Base-by-base conservation (phyloP, 768 basidiomycete species). In the Podaxis sp. region DNA sequence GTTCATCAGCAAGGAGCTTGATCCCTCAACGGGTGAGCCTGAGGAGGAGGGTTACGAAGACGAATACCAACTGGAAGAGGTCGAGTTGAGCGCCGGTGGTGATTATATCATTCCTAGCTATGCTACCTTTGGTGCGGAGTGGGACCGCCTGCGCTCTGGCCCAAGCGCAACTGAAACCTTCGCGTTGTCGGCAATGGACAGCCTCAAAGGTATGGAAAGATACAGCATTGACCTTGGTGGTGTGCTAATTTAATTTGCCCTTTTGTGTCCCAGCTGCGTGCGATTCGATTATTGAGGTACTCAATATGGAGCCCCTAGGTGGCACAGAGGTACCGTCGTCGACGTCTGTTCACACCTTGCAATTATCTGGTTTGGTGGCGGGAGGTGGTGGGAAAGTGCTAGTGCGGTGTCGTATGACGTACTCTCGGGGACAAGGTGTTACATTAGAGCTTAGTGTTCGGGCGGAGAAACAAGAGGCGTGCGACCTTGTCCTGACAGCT, bases 31-130 rank as follows among this genome's bases (percentile, higher is more conserved):
- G 13, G 95, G 95, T 23, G 88, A 92, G 69, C 97, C 97, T 7
- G 97, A 99, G 74, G 93, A 91, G 64, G 95, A 97, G 57, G 97
- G 97, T n/a, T 99, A 98, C 73, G 92, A 95, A 70, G 97, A 98
- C 76, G 96, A 98, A 74, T 99, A 99, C 74, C 92, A 93, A 73
- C 78, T 98, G 46, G 97, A 99, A 73, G 97, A 98, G 63, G 85
- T 97, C 59, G 97, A 98, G 71, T 79, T 99, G 56, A 88, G 89
- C 61, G 95, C 93, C 10, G 91, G 89, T 32, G 88, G 89, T 1
- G 96, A 98, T 77, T 99, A 96, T 73, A 91, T 99, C 69, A 78
- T 95, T 42, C 96, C 97, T n/a, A 95, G 84, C 66, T 98, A 98
- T 68, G 87, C 86, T 10, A 91, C 91, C 23, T 98, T 98, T 75